These are phyloP conservation scores for Polychaeton citri DNA, from an alignment of 2,329 filamentous ascomycete species.

Conservation along the genomic window DNA sequence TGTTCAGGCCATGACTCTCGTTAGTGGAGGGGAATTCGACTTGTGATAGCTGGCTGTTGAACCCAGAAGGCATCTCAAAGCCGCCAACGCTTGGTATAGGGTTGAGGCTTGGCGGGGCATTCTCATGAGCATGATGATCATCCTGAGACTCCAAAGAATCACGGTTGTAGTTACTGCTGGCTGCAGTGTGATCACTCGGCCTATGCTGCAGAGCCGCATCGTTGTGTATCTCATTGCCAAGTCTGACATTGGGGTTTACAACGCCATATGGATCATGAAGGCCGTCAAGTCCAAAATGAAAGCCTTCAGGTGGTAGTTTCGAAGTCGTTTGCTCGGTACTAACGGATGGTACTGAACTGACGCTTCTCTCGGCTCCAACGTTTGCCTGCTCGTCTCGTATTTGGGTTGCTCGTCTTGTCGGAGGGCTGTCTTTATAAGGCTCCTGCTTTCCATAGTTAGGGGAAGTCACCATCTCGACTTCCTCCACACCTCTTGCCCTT, in stretches of 20 bases:
- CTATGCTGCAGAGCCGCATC: neutral
- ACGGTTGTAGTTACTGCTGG: constrained; percentile 1
- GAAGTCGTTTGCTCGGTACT: constrained; percentile 2
- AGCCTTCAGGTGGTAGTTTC: constrained; percentile 6
- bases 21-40: neutral
- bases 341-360: constrained; percentile 1
- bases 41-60: constrained; percentile 11
- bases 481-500: constrained; percentile 35
- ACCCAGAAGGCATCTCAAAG: constrained; percentile 19
- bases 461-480: constrained; percentile 20
- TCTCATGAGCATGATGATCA: neutral
- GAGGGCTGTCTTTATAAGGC: constrained; percentile 19
- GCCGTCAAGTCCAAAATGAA: constrained; percentile 13
- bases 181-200: constrained; percentile 1
- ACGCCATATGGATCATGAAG: neutral
- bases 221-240: constrained; percentile 1
- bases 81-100: constrained; percentile 16
- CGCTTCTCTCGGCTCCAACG: constrained; percentile 8
- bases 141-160: neutral
- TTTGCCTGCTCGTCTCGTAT: constrained; percentile 6
- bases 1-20: constrained; percentile 1
- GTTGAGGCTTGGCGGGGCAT: constrained; percentile 7
- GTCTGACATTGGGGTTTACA: constrained; percentile 5
- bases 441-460: constrained; percentile 17
- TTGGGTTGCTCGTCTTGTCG: constrained; percentile 1